Conservation (phyloP, 1,284 basidiomycete genomes). For the Hemileia vastatrix region DNA sequence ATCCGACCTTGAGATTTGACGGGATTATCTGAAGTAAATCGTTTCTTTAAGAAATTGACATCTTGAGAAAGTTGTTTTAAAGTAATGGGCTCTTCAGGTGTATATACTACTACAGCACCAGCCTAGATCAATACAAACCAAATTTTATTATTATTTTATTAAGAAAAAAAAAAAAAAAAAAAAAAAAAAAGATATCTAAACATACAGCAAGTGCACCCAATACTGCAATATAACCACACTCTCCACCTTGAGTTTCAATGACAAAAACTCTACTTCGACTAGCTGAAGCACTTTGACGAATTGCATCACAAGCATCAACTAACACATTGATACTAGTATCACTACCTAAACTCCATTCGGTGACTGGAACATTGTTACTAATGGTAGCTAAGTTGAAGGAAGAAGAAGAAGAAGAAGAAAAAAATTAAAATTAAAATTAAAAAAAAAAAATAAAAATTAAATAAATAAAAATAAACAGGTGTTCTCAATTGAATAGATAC, state of each 20-base stretch:
- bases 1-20: conserved; percentile 87
- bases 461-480: not conserved
- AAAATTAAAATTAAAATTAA: not conserved
- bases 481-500: not conserved
- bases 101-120: conserved; percentile 86
- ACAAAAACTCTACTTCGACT: conserved; percentile 93
- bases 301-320: conserved; percentile 94
- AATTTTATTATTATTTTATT: not conserved
- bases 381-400: conserved; percentile 60
- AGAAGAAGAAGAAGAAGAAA: not conserved
- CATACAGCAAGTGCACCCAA: conserved; percentile 87
- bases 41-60: conserved; percentile 75
- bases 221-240: conserved; percentile 88
- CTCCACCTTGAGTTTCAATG: conserved; percentile 94
- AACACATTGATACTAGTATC: conserved; percentile 94
- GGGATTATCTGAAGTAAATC: conserved; percentile 74
- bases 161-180: not conserved
- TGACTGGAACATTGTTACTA: conserved; percentile 95
- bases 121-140: conserved; percentile 50
- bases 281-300: conserved; percentile 94
- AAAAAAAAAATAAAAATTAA: not conserved
- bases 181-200: conserved; percentile 25
- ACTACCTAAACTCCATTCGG: conserved; percentile 86
- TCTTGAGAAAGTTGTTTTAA: conserved; percentile 72
- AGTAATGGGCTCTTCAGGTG: conserved; percentile 79